Percentiles rank a stretch among this genome's conserved stretches.
These are phyloP conservation scores for Globisporangium perplexum DNA, from an alignment of 352 stramenopile species.

Conservation along the genomic window DNA sequence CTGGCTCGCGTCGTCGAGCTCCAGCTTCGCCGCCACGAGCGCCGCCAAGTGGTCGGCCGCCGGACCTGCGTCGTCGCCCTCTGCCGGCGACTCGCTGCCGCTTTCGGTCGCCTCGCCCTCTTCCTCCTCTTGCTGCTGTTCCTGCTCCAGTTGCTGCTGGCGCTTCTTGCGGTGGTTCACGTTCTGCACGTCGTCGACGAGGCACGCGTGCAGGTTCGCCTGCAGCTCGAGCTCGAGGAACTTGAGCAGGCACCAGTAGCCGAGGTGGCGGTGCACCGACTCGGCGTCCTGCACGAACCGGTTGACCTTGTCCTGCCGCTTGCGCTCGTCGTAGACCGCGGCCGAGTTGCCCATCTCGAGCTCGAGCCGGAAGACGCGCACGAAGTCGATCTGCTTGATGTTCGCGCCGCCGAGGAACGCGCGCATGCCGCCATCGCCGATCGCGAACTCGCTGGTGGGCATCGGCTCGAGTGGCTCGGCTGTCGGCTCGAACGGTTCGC, in stretches of 20 bases:
- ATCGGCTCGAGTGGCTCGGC: not conserved
- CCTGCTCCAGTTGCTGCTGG: conserved; percentile 8
- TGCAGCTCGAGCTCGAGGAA: conserved; percentile 77
- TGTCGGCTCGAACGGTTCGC: conserved; percentile 34
- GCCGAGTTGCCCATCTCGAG: conserved; percentile 69
- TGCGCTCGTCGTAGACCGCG: conserved; percentile 64
- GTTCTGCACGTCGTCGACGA: conserved; percentile 55
- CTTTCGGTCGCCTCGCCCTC: conserved; percentile 15
- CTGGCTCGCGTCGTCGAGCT: conserved; percentile 29
- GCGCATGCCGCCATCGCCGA: conserved; percentile 23
- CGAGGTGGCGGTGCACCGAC: conserved; percentile 52
- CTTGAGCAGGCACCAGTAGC: conserved; percentile 76
- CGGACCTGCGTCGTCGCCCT: too few relatives aligned
- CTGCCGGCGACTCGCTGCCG: conserved; percentile 11
- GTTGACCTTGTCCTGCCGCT: conserved; percentile 69
- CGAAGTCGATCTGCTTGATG: conserved; percentile 58
- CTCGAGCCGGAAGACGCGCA: conserved; percentile 53
- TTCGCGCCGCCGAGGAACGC: conserved; percentile 71
- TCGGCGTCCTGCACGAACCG: conserved; percentile 67
- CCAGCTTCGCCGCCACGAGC: conserved; percentile 21
- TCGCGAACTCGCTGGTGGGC: not conserved
- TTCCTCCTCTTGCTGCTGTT: conserved; percentile 21
- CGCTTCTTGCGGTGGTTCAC: conserved; percentile 43
- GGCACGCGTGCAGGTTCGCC: conserved; percentile 58
- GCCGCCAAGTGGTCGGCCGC: conserved; percentile 2